These are phyloP conservation scores for Aspergillus carbonarius DNA, from an alignment of 2,329 filamentous ascomycete species.

Conservation along the genomic window DNA sequence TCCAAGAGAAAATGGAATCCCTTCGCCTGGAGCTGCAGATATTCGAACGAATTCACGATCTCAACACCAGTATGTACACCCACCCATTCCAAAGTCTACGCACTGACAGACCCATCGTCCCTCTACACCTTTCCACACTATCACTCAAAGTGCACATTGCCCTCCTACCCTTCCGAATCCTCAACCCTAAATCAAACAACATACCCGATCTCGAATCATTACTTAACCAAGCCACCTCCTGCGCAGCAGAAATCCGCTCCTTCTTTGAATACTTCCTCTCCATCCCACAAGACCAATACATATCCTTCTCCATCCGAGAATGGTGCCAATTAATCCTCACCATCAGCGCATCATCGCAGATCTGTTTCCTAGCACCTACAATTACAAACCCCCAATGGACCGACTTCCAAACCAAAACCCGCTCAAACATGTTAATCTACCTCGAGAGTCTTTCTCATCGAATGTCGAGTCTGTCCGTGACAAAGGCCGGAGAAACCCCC, in stretches of 20 bases:
- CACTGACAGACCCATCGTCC: not conserved
- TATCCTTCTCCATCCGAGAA: not conserved
- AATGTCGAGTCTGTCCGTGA: not conserved
- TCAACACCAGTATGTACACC: not conserved
- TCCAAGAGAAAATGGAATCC: not conserved
- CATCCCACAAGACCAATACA: not conserved
- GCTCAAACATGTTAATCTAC: not conserved
- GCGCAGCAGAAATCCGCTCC: not conserved
- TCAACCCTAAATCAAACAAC: not conserved
- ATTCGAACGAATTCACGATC: not conserved
- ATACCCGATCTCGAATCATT: not conserved
- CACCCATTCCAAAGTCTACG: not conserved
- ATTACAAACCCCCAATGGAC: not conserved
- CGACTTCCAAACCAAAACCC: not conserved
- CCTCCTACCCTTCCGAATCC: not conserved
- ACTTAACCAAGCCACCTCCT: not conserved
- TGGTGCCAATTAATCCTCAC: not conserved
- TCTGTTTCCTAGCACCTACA: not conserved
- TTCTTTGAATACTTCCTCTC: conserved; percentile 2
- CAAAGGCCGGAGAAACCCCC: not conserved
- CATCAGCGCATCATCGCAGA: not conserved
- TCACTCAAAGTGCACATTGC: not conserved
- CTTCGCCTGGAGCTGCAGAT: not conserved
- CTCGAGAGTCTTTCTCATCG: not conserved
- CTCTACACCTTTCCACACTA: not conserved